Conservation (phyloP, 2,329 filamentous ascomycete species). For the Ilyonectria destructans region DNA sequence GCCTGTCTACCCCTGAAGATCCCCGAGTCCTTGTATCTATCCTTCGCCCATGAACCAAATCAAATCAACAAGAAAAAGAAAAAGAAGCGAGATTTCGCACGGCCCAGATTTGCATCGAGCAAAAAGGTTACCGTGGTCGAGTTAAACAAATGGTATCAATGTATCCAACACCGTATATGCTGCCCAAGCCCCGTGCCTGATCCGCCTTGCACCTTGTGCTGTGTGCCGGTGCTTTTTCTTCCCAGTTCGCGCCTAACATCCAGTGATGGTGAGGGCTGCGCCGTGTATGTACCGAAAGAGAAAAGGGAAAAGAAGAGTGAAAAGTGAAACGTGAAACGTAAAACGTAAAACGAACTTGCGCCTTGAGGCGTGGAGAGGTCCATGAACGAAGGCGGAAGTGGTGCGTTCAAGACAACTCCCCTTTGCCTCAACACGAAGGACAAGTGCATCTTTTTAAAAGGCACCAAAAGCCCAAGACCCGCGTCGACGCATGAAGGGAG, state of each 20-base stretch:
- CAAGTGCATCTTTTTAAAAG: constrained; percentile 32
- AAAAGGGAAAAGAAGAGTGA: constrained; percentile 33
- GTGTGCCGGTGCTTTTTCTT: constrained; percentile 9
- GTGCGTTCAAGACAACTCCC: neutral
- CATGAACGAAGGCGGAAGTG: neutral
- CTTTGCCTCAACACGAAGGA: neutral
- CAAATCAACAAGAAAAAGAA: constrained; percentile 26
- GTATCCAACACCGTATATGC: constrained; percentile 51
- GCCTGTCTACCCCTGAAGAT: constrained; percentile 17
- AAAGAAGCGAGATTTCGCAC: constrained; percentile 14
- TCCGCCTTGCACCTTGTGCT: constrained; percentile 11
- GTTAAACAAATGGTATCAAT: constrained; percentile 47
- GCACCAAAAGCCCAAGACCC: constrained; percentile 46
- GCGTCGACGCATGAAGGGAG: constrained; percentile 44
- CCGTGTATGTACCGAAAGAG: constrained; percentile 40
- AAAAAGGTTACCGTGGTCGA: constrained; percentile 13
- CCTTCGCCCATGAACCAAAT: constrained; percentile 31
- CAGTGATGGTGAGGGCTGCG: constrained; percentile 15
- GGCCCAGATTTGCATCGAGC: constrained; percentile 16
- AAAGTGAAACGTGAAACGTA: constrained; percentile 31
- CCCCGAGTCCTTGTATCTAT: constrained; percentile 33
- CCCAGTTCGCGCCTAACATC: constrained; percentile 17
- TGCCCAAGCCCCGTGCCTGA: constrained; percentile 39
- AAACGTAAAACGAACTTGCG: constrained; percentile 8
- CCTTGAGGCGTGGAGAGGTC: constrained; percentile 21